Conservation (phyloP, 2,329 filamentous ascomycete genomes). For the Exophiala phaeomuriformis region DNA sequence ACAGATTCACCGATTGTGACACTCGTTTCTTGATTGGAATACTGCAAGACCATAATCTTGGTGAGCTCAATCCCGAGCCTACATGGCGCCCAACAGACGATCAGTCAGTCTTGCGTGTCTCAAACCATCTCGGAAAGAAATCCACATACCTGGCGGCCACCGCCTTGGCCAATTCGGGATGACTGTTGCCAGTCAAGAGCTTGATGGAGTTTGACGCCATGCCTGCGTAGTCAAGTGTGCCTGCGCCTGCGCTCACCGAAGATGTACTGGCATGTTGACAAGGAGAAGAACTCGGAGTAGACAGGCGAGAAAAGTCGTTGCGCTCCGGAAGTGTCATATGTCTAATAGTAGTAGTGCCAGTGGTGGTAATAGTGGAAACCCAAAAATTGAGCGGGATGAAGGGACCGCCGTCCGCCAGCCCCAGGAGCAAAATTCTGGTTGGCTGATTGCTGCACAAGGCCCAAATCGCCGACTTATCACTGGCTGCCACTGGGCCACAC, state of each 20-base stretch:
- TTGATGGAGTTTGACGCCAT: constrained; percentile 67
- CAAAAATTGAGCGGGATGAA: constrained; percentile 7
- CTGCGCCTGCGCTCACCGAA: constrained; percentile 19
- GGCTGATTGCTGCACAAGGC: neutral
- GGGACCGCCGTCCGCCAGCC: neutral
- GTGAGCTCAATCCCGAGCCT: constrained; percentile 61
- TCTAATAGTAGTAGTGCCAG: no score
- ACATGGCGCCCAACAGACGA: neutral
- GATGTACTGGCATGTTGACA: constrained; percentile 12
- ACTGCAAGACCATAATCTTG: constrained; percentile 61
- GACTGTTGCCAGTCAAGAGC: constrained; percentile 67
- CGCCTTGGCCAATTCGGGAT: constrained; percentile 62
- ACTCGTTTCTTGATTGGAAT: constrained; percentile 54
- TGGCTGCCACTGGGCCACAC: neutral
- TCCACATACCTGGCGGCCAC: constrained; percentile 57
- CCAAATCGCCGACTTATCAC: neutral
- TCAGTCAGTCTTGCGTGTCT: neutral
- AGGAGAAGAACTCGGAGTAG: constrained; percentile 13
- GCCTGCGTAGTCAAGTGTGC: constrained; percentile 13
- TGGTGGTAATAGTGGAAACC: neutral
- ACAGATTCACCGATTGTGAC: constrained; percentile 95
- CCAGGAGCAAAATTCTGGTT: neutral
- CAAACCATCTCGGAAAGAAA: neutral
- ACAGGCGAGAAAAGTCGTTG: constrained; percentile 6
- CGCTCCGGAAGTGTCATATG: constrained; percentile 11